phyloP scores from a whole-genome alignment of 2,329 filamentous ascomycete species.

The Purpureocillium takamizusanense region DNA sequence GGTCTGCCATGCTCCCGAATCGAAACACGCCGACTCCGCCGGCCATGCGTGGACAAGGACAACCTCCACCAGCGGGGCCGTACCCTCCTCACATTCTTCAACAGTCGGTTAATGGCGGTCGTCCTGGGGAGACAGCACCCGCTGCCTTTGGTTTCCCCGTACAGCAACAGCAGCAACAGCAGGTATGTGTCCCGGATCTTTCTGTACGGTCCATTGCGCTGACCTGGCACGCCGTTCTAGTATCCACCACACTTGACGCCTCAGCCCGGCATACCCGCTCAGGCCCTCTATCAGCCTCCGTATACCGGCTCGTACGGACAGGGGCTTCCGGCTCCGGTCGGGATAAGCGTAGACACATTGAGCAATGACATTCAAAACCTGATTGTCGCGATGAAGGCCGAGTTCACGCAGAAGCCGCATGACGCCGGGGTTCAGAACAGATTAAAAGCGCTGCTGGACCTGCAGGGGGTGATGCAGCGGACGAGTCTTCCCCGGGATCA shows the following conservation, averaged over 20 bases:
- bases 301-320: constrained; percentile 27
- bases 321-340: constrained; percentile 25
- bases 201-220: not conserved
- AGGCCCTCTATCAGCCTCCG: constrained; percentile 32
- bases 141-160: constrained; percentile 9
- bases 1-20: constrained; percentile 47
- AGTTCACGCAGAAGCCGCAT: constrained; percentile 67
- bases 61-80: constrained; percentile 11
- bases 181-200: constrained; percentile 3
- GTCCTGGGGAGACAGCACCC: constrained; percentile 10
- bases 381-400: constrained; percentile 62
- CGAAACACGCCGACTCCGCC: constrained; percentile 70
- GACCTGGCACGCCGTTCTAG: constrained; percentile 2
- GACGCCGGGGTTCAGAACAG: constrained; percentile 69
- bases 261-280: constrained; percentile 23
- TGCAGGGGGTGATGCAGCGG: constrained; percentile 65
- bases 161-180: constrained; percentile 21
- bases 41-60: constrained; percentile 25
- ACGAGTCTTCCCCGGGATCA: constrained; percentile 74
- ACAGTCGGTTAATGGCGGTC: constrained; percentile 20
- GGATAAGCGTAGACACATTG: constrained; percentile 62
- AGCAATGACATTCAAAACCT: constrained; percentile 76
- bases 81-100: constrained; percentile 19
- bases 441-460: constrained; percentile 75
- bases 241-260: constrained; percentile 31